Conservation (phyloP, 768 basidiomycete genomes). For the Cystoderma amianthinum region DNA sequence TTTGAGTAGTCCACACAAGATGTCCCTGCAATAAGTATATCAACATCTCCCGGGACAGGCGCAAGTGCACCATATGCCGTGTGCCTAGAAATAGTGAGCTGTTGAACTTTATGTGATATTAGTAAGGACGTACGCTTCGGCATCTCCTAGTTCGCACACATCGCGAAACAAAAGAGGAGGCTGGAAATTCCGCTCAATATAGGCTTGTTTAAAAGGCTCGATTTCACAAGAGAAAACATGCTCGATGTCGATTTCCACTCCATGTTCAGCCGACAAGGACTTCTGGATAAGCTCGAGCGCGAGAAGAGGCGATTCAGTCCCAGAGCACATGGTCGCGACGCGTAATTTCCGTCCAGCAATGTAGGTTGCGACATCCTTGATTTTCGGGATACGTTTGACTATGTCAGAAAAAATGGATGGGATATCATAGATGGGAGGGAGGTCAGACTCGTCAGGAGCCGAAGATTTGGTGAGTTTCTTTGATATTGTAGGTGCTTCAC, state of each 20-base stretch:
- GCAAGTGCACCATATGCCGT: conserved; percentile 89
- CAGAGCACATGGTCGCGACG: conserved; percentile 96
- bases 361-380: conserved; percentile 59
- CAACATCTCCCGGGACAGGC: conserved; percentile 84
- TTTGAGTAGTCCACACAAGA: conserved; percentile 98
- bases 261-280: conserved; percentile 63
- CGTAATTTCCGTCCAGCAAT: conserved; percentile 78
- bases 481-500: conserved; percentile 7
- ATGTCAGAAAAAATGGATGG: conserved; percentile 75
- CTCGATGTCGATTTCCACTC: conserved; percentile 62
- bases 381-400: conserved; percentile 54
- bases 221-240: conserved; percentile 98
- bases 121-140: conserved; percentile 56
- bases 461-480: conserved; percentile 31
- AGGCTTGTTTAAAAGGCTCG: conserved; percentile 95
- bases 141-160: conserved; percentile 81
- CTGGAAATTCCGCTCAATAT: conserved; percentile 93
- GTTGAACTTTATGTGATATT: background rate
- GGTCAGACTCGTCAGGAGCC: conserved; percentile 52
- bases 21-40: conserved; percentile 88
- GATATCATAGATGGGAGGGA: conserved; percentile 71
- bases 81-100: conserved; percentile 42
- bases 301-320: conserved; percentile 90
- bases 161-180: conserved; percentile 91
- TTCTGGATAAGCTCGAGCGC: conserved; percentile 82